A percentile compares a stretch with the other conserved stretches of the same genome.
These are phyloP conservation scores for Aspergillus arachidicola DNA, from an alignment of 2,329 filamentous ascomycete genomes.

Conservation along the genomic window DNA sequence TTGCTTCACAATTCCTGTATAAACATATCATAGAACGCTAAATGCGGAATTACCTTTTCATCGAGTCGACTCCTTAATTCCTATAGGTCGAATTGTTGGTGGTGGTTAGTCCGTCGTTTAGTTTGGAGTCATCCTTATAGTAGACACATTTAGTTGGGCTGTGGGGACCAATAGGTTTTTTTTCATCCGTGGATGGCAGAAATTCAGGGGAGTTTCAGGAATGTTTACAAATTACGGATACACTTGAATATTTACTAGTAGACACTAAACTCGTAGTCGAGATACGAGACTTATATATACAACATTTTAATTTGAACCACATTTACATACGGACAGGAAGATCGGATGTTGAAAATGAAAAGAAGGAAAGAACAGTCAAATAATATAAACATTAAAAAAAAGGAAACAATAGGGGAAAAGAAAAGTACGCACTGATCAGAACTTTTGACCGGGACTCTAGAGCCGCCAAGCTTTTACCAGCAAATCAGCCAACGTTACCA, in stretches of 20 bases:
- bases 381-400: background rate
- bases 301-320: background rate
- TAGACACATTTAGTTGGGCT: background rate
- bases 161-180: slow-evolving; percentile 1
- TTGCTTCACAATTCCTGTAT: slow-evolving; percentile 10
- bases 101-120: background rate
- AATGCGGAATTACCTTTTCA: slow-evolving; percentile 12
- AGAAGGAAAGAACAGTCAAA: background rate
- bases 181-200: background rate
- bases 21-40: background rate
- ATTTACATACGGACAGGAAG: background rate
- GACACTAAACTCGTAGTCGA: background rate
- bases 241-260: background rate
- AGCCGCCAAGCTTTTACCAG: slow-evolving; percentile 8
- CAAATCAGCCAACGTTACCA: background rate
- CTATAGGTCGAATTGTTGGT: background rate
- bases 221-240: background rate
- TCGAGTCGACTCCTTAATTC: background rate
- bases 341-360: background rate
- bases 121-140: background rate
- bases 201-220: slow-evolving; percentile 11
- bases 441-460: slow-evolving; percentile 4
- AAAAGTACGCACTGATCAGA: background rate
- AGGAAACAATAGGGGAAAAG: background rate
- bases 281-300: background rate